phyloP scores from a whole-genome alignment of 2,329 filamentous ascomycete genomes.

The Septoria linicola region DNA sequence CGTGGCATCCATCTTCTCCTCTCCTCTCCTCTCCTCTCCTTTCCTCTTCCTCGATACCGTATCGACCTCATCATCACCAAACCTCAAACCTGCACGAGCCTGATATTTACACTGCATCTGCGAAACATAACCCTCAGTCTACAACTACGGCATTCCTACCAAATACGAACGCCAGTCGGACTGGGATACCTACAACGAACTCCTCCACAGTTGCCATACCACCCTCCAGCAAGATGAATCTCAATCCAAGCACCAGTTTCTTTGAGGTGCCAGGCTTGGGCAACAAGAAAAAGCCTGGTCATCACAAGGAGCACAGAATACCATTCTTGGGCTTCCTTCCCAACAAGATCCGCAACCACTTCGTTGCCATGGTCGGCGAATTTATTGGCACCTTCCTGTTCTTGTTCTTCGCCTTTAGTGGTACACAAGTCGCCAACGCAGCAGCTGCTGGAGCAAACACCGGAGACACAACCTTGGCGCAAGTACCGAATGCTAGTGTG shows the following conservation, averaged over 20 bases:
- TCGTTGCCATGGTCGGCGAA: slow-evolving; percentile 49
- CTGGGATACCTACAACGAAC: neutral
- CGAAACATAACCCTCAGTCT: slow-evolving; percentile 1
- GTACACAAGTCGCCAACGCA: slow-evolving; percentile 44
- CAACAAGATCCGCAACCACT: slow-evolving; percentile 44
- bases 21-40: slow-evolving; percentile 4
- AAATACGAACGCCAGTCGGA: neutral
- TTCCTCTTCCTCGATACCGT: slow-evolving; percentile 3
- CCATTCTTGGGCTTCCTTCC: slow-evolving; percentile 45
- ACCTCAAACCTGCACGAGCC: slow-evolving; percentile 8
- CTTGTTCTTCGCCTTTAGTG: slow-evolving; percentile 44
- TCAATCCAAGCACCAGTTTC: slow-evolving; percentile 38
- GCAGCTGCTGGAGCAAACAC: slow-evolving; percentile 25
- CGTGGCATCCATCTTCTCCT: slow-evolving; percentile 14
- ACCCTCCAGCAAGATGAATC: slow-evolving; percentile 40
- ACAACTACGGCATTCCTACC: slow-evolving; percentile 11
- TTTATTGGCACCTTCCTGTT: slow-evolving; percentile 48
- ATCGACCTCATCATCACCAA: neutral
- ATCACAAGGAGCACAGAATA: slow-evolving; percentile 39
- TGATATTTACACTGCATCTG: neutral
- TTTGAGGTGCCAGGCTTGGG: slow-evolving; percentile 30
- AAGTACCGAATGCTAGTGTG: slow-evolving; percentile 38
- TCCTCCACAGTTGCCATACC: slow-evolving; percentile 10
- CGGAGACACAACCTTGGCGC: slow-evolving; percentile 11
- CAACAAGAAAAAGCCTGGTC: slow-evolving; percentile 13